These are phyloP conservation scores for Rhizomucor miehei DNA, from an alignment of 371 early-diverging fungal species.

Conservation along the genomic window DNA sequence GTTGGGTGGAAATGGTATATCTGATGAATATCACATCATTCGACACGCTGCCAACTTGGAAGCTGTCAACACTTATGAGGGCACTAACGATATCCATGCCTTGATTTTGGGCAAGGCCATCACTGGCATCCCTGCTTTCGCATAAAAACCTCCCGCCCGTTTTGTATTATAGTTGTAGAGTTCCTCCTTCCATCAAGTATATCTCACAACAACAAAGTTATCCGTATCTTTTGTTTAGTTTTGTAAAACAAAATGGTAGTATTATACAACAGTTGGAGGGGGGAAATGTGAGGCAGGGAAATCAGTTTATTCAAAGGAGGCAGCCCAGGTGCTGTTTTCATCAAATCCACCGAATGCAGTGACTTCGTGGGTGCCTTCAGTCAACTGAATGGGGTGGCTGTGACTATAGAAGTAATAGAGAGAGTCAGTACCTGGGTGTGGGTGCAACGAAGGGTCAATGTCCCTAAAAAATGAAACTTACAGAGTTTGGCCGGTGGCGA, in stretches of 20 bases:
- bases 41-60: slow-evolving; percentile 95
- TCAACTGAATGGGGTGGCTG: slow-evolving; percentile 37
- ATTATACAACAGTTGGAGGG: background rate
- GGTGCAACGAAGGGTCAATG: background rate
- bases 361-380: slow-evolving; percentile 48
- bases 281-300: background rate
- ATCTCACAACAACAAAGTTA: background rate
- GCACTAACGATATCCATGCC: slow-evolving; percentile 95
- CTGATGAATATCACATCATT: slow-evolving; percentile 97
- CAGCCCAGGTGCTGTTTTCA: slow-evolving; percentile 61
- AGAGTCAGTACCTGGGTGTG: background rate
- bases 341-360: slow-evolving; percentile 47
- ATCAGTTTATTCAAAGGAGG: slow-evolving; percentile 13
- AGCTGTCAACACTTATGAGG: slow-evolving; percentile 97
- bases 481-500: slow-evolving; percentile 45
- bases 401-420: slow-evolving; percentile 27
- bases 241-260: background rate
- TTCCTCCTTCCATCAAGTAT: no score
- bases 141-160: slow-evolving; percentile 1
- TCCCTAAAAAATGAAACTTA: slow-evolving; percentile 15
- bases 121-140: slow-evolving; percentile 88
- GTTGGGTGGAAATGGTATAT: slow-evolving; percentile 93
- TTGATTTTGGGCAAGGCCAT: slow-evolving; percentile 94
- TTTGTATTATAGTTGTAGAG: no score
- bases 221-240: no score